Evolutionary conservation across 306 rosid species (phyloP), one percentile per base, ranked within the genome.

Genomic region (Lathyrus aphaca): DNA sequence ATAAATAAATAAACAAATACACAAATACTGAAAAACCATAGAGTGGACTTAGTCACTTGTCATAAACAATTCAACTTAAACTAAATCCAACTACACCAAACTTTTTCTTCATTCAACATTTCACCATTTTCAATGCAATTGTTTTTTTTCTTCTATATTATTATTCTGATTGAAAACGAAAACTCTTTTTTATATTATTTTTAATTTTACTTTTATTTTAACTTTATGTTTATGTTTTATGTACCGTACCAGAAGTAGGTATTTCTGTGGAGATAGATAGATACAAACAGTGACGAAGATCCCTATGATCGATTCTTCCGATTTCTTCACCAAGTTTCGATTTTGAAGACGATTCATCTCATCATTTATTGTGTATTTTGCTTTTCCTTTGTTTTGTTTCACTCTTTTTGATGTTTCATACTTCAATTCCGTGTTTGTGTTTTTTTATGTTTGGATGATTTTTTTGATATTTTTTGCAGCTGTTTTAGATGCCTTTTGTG

Each of bases 231-330:
- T 46, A 32, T 35, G 39, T 35, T 35, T 9, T 46, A 46, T 46
- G 18, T 15, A 49, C 56, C 56, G 81, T 64, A 71, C 69, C 64
- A 66, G 55, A 78, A 67, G 74, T 78, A 78, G 82, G 78, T 72
- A 78, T 78, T 62, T 43, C 78, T 78, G 82, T 78, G 78, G 65
- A 7, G 39, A 35, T 35, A 35, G 39, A 35, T 35, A 35, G 39
- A 66, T 66, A 64, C 39, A 64, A 29, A 78, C 82, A 59, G 82
- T 59, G 58, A 71, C 69, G 82, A 73, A 60, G 82, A 73, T 78
- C 82, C 78, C 82, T 66, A 73, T 78, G 71, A 66, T 17, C 59
- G 12, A 35, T 49, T 73, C 10, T 61, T 58, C 37, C 8, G 4
- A 25, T 72, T 78, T 72, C 56, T 73, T 8, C 8, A 66, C 59